phyloP scores from a whole-genome alignment of 2,329 filamentous ascomycete genomes.

The Endoconidiophora polonica region DNA sequence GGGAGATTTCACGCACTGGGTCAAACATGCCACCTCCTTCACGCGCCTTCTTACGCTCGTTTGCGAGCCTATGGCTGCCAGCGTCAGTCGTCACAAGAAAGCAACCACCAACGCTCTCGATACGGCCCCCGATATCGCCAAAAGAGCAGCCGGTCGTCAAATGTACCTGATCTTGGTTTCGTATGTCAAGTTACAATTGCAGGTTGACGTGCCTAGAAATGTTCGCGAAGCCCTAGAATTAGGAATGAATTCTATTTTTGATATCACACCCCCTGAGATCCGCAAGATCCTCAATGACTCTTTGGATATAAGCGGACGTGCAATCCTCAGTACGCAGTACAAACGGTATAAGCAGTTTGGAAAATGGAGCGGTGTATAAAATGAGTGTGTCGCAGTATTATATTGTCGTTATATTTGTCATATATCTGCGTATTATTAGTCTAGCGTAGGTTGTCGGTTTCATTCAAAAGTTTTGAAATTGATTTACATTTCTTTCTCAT shows the following conservation, averaged over 20 bases:
- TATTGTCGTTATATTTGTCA: background rate
- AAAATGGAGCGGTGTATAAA: constrained; percentile 43
- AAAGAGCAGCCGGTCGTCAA: constrained; percentile 42
- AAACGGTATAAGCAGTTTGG: constrained; percentile 45
- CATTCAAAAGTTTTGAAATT: too few relatives aligned
- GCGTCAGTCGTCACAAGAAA: constrained; percentile 22
- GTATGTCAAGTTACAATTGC: constrained; percentile 45
- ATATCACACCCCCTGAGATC: constrained; percentile 37
- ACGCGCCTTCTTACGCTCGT: constrained; percentile 40
- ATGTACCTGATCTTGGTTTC: constrained; percentile 44
- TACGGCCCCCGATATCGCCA: constrained; percentile 43
- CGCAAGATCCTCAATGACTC: constrained; percentile 41
- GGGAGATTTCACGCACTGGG: constrained; percentile 17
- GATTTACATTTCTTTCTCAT: too few relatives aligned
- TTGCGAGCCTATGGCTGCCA: constrained; percentile 40
- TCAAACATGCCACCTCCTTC: constrained; percentile 33
- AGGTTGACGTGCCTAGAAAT: constrained; percentile 31
- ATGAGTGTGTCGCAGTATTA: constrained; percentile 2
- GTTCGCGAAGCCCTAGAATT: constrained; percentile 40
- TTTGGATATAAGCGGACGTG: constrained; percentile 41
- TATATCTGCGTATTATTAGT: background rate
- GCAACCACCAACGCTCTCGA: constrained; percentile 28
- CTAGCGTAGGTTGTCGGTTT: too few relatives aligned
- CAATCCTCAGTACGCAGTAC: constrained; percentile 41
- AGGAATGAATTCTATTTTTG: constrained; percentile 41